Evolutionary conservation across 257 asterid species (phyloP).

Genomic region (Fraxinus excelsior): DNA sequence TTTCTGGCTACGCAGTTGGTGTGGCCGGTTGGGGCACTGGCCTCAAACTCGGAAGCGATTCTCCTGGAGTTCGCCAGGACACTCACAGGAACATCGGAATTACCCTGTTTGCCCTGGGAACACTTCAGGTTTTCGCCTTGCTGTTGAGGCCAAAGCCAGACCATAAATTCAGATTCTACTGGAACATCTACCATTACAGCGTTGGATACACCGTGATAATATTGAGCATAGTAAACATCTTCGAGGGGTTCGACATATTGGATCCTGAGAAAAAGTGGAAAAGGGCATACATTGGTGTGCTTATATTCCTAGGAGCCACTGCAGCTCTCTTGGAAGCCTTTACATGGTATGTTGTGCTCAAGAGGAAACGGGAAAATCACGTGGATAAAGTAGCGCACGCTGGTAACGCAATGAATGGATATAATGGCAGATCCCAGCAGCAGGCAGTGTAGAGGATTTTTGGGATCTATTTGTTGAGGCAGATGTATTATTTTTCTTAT

Average conservation of each 20-base stretch:
- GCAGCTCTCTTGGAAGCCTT: constrained; percentile 53
- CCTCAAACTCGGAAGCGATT: constrained; percentile 63
- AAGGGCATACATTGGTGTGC: constrained; percentile 53
- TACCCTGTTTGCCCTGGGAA: constrained; percentile 61
- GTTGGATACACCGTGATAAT: constrained; percentile 59
- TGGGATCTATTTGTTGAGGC: background rate
- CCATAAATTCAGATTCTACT: constrained; percentile 66
- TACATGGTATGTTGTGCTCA: constrained; percentile 69
- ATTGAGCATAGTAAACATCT: constrained; percentile 62
- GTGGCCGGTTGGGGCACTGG: constrained; percentile 90
- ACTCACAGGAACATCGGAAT: constrained; percentile 69
- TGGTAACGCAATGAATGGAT: constrained; percentile 36
- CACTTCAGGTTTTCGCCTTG: constrained; percentile 80
- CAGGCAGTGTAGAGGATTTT: background rate
- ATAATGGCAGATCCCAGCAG: background rate
- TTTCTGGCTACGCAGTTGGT: constrained; percentile 66
- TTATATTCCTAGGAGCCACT: constrained; percentile 51
- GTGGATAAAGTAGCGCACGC: constrained; percentile 24
- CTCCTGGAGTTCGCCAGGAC: constrained; percentile 41
- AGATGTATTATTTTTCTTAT: too few relatives aligned
- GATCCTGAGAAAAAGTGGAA: constrained; percentile 65
- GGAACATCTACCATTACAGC: constrained; percentile 77
- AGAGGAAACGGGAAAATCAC: constrained; percentile 36
- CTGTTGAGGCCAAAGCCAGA: constrained; percentile 82
- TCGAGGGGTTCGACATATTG: constrained; percentile 73